phyloP scores from a whole-genome alignment of 2,329 filamentous ascomycete species.

The Tolypocladium album region DNA sequence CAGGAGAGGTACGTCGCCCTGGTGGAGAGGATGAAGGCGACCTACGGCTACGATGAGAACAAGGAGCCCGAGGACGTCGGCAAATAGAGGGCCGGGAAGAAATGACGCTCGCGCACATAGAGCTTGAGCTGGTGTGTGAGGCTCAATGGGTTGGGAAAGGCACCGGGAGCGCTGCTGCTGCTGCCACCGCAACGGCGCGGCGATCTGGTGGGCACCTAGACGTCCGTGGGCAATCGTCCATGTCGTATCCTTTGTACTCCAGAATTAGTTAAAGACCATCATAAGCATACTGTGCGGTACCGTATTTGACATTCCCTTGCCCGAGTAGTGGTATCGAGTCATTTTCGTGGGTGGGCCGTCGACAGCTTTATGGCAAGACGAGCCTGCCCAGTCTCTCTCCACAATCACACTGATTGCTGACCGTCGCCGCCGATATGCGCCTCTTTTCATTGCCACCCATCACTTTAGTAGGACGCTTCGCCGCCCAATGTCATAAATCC shows the following conservation, averaged over 20 bases:
- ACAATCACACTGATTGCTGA: not conserved
- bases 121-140: not conserved
- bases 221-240: not conserved
- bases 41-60: constrained; percentile 55
- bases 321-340: not conserved
- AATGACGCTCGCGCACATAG: not conserved
- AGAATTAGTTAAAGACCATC: not conserved
- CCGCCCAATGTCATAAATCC: no score
- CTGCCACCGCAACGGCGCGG: not conserved
- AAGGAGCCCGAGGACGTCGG: constrained; percentile 51
- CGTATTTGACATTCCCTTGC: not conserved
- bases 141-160: not conserved
- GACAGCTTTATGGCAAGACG: not conserved
- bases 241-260: not conserved
- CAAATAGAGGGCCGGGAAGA: constrained; percentile 1
- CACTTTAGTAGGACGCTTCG: not conserved
- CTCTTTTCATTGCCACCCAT: not conserved
- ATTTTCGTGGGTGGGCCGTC: not conserved
- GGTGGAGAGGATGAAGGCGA: constrained; percentile 60
- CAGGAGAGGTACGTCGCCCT: constrained; percentile 67
- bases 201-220: not conserved
- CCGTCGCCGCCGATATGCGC: not conserved
- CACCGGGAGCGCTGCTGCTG: not conserved
- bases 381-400: not conserved
- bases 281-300: not conserved